A percentile compares a stretch with the other conserved stretches of the same genome.
These are phyloP conservation scores for Phyllostachys edulis DNA, from an alignment of 176 grass and related monocot species.

Conservation along the genomic window DNA sequence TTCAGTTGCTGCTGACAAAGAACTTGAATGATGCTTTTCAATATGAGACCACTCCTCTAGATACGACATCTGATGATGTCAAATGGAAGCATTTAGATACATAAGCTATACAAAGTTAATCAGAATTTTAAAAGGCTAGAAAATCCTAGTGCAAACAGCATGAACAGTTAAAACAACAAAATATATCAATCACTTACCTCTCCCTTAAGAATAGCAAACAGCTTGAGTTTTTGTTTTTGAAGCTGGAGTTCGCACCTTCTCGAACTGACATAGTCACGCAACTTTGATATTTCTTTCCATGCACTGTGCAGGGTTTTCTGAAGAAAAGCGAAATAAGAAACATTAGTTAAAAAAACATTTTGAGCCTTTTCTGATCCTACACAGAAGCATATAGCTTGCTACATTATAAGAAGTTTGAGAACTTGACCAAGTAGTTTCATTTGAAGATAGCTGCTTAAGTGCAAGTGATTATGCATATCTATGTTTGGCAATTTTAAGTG, in stretches of 20 bases:
- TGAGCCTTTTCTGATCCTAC: not conserved
- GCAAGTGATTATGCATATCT: not conserved
- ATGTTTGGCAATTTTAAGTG: not conserved
- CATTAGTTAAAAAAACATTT: not conserved
- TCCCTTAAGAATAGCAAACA: conserved; percentile 73
- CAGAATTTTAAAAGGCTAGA: not conserved
- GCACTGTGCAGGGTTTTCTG: conserved; percentile 91
- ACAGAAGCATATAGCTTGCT: not conserved
- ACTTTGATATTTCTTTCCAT: conserved; percentile 74
- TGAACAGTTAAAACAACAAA: conserved; percentile 11
- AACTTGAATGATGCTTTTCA: conserved; percentile 79
- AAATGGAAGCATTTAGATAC: conserved; percentile 35
- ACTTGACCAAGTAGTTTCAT: not conserved
- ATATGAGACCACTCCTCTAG: conserved; percentile 84
- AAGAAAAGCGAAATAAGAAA: conserved; percentile 30
- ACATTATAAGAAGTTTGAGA: not conserved
- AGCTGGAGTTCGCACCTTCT: conserved; percentile 75
- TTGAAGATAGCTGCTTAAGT: not conserved
- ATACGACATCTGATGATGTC: conserved; percentile 61
- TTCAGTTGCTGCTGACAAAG: conserved; percentile 77
- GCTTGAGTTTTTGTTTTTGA: conserved; percentile 78
- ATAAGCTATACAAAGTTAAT: conserved; percentile 13
- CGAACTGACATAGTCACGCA: conserved; percentile 73
- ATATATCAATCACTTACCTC: conserved; percentile 53
- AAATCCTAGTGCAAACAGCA: conserved; percentile 10